A percentile compares a stretch with the other conserved stretches of the same genome.
Conservation (phyloP, 2,329 filamentous ascomycete genomes). For the Colletotrichum tanaceti region DNA sequence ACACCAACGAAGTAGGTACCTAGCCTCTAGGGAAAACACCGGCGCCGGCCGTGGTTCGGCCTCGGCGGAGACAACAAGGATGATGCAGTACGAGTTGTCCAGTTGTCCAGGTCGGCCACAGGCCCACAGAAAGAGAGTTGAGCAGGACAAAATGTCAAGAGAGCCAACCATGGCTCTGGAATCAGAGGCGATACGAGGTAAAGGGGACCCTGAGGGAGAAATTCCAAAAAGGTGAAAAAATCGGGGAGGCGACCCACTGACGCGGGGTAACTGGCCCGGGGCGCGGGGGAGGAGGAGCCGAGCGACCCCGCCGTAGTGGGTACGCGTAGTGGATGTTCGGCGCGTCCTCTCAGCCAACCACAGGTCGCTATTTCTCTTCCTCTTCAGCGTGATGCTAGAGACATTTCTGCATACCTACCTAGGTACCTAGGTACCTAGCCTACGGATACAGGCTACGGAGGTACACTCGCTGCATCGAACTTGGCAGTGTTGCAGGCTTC, state of each 20-base stretch:
- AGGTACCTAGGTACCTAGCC: too few relatives aligned
- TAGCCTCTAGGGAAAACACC: background rate
- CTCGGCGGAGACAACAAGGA: too few relatives aligned
- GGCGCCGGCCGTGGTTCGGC: background rate
- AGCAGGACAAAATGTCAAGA: background rate
- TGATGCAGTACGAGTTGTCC: too few relatives aligned
- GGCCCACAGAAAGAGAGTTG: background rate
- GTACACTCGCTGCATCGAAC: background rate
- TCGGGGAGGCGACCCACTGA: slow-evolving; percentile 32
- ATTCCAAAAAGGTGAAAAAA: slow-evolving; percentile 26
- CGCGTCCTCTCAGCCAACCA: background rate
- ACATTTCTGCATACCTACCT: background rate
- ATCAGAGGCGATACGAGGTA: background rate
- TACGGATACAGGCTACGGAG: too few relatives aligned
- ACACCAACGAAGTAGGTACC: background rate
- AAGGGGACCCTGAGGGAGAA: too few relatives aligned
- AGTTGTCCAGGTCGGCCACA: background rate
- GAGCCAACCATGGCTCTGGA: background rate
- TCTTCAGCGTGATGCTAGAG: background rate
- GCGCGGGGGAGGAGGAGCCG: slow-evolving; percentile 39
- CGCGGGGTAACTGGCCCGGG: slow-evolving; percentile 37
- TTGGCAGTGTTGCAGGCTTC: too few relatives aligned
- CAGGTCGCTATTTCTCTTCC: background rate
- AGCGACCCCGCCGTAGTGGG: slow-evolving; percentile 11
- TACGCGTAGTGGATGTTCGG: background rate